Conservation (phyloP, 805 yeast species). For the Saccharomyces eubayanus region DNA sequence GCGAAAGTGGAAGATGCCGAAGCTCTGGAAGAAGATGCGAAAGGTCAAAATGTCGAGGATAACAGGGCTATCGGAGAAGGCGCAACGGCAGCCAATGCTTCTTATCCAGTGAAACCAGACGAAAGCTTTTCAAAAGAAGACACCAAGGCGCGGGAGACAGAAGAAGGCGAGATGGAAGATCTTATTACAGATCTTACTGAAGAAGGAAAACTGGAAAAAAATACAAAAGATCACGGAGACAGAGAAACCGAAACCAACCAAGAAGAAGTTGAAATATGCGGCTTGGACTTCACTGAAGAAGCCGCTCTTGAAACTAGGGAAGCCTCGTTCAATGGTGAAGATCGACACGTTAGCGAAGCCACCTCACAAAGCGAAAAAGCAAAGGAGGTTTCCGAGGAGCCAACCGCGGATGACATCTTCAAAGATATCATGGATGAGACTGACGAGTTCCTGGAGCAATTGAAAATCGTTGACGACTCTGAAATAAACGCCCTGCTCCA, state of each 20-base stretch:
- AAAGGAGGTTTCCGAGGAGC: constrained; percentile 3
- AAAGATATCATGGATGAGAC: constrained; percentile 23
- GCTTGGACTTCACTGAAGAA: neutral
- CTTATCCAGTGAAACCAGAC: neutral
- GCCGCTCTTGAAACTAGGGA: neutral
- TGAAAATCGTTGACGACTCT: constrained; percentile 21
- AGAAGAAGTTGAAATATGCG: neutral
- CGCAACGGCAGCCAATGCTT: neutral
- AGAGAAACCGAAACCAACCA: neutral
- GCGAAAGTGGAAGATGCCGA: neutral
- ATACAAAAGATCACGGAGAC: constrained; percentile 1
- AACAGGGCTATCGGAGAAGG: constrained; percentile 8
- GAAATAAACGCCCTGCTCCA: constrained; percentile 13
- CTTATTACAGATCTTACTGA: constrained; percentile 11
- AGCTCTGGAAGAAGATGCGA: neutral
- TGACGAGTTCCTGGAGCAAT: constrained; percentile 25
- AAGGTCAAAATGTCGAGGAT: neutral
- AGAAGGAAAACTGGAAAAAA: constrained; percentile 2
- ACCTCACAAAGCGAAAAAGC: neutral
- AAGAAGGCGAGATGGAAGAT: constrained; percentile 8
- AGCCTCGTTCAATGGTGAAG: neutral
- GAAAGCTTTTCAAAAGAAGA: neutral
- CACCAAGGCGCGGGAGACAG: neutral
- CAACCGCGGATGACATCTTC: neutral
- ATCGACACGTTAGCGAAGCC: neutral